Percentiles rank a stretch among this genome's conserved stretches.
Evolutionary conservation across 108 stramenopile genomes (phyloP).

Genomic region (Nannochloropsis granulata): DNA sequence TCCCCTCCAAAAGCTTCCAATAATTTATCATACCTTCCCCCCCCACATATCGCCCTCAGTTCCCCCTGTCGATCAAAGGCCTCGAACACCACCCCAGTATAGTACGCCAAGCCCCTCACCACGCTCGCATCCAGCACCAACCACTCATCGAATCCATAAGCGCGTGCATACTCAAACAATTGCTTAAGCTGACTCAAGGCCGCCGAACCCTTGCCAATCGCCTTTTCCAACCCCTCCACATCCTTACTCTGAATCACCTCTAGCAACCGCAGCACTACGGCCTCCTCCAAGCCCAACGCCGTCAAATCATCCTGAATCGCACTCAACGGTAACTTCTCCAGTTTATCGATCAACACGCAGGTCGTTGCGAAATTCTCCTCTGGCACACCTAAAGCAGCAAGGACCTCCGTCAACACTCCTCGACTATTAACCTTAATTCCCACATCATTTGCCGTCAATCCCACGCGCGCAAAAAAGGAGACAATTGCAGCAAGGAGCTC

Average conservation of each 20-base stretch:
- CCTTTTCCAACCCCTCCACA: constrained; percentile 53
- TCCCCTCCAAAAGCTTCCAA: constrained; percentile 88
- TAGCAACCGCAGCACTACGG: constrained; percentile 59
- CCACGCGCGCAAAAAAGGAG: constrained; percentile 64
- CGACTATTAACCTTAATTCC: constrained; percentile 91
- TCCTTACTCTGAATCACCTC: constrained; percentile 64
- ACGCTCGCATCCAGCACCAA: constrained; percentile 86
- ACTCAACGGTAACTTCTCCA: constrained; percentile 88
- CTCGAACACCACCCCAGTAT: constrained; percentile 94
- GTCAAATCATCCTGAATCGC: constrained; percentile 73
- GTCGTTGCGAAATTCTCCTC: constrained; percentile 79
- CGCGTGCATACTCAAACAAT: constrained; percentile 55
- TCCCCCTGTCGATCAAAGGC: constrained; percentile 85
- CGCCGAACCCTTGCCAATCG: constrained; percentile 60
- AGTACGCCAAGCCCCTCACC: constrained; percentile 89
- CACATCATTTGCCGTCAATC: constrained; percentile 70
- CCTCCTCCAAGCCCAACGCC: constrained; percentile 60
- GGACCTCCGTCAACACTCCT: constrained; percentile 68
- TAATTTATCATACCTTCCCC: constrained; percentile 88
- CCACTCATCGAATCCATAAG: constrained; percentile 78
- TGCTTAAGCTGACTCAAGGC: constrained; percentile 58
- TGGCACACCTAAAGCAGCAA: constrained; percentile 68
- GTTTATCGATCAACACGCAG: constrained; percentile 91
- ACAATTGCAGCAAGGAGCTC: constrained; percentile 86
- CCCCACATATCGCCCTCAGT: constrained; percentile 91